These are phyloP conservation scores for Hsuehochloa calcarea DNA, from an alignment of 176 grass and related monocot genomes.

Conservation along the genomic window DNA sequence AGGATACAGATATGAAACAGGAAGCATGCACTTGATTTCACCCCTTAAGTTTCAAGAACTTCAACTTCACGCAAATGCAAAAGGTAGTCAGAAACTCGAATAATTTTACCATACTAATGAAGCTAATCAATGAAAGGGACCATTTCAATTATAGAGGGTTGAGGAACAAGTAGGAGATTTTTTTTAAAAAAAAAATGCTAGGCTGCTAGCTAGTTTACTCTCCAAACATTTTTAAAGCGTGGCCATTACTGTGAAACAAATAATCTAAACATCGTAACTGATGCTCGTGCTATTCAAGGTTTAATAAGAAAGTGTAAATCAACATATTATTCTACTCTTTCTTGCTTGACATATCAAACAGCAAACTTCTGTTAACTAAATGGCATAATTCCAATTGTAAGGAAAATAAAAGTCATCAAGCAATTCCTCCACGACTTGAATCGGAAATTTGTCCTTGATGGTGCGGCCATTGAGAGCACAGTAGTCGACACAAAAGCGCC, in stretches of 20 bases:
- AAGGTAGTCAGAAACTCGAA: conserved; percentile 16
- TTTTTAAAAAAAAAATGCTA: neutral
- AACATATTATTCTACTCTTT: neutral
- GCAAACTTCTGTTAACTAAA: neutral
- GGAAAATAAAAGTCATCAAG: neutral
- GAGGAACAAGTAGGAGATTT: neutral
- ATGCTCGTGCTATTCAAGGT: neutral
- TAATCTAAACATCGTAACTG: neutral
- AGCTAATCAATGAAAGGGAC: neutral
- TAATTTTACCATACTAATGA: neutral
- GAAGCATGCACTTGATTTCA: neutral
- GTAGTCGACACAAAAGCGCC: no score
- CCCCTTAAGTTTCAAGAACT: neutral
- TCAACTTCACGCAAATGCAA: conserved; percentile 25
- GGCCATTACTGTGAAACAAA: neutral
- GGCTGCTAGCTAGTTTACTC: neutral
- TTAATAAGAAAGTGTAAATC: neutral
- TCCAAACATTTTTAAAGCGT: neutral
- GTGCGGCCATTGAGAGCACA: no score
- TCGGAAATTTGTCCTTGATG: no score
- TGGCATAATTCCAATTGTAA: conserved; percentile 17
- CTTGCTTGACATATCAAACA: conserved; percentile 4
- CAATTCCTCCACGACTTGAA: no score
- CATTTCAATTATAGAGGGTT: neutral
- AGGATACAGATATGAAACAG: conserved; percentile 10